Percentiles rank a stretch among this genome's conserved stretches.
Evolutionary conservation across 2,329 filamentous ascomycete species (phyloP).

Genomic region (Diaporthe citri): DNA sequence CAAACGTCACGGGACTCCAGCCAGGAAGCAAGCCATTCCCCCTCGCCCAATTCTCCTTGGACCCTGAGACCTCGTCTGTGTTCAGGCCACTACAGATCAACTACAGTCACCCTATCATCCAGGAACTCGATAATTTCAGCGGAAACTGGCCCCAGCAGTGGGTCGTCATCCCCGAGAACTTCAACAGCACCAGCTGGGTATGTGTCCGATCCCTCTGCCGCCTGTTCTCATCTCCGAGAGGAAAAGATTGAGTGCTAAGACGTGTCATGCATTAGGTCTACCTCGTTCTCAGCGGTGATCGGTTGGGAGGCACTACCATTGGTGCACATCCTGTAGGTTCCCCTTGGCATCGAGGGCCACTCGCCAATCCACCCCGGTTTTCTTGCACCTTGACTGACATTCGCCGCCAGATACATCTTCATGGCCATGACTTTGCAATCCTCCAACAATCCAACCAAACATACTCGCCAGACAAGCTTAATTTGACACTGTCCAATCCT

Average conservation of each 20-base stretch:
- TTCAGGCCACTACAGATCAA: conserved; percentile 54
- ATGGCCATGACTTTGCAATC: conserved; percentile 64
- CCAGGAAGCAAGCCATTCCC: neutral
- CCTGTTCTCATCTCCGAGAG: neutral
- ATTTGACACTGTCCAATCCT: conserved; percentile 56
- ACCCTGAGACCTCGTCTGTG: conserved; percentile 46
- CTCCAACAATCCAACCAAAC: conserved; percentile 48
- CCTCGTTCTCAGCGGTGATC: conserved; percentile 4
- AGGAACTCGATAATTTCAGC: conserved; percentile 38
- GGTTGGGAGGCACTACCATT: neutral
- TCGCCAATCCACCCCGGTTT: neutral
- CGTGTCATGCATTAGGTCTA: neutral
- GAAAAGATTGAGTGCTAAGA: neutral
- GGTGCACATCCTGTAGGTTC: conserved; percentile 24
- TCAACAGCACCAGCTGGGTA: conserved; percentile 41
- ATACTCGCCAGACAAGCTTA: conserved; percentile 36
- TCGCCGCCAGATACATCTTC: conserved; percentile 56
- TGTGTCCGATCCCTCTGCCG: neutral
- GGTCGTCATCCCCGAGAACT: conserved; percentile 42
- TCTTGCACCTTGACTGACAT: neutral
- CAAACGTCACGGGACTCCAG: conserved; percentile 13
- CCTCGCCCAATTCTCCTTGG: conserved; percentile 42
- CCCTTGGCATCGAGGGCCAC: neutral
- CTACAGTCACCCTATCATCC: conserved; percentile 58
- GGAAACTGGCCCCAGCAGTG: conserved; percentile 37